Conservation (phyloP, 495 filamentous ascomycete species). For the Cercophora sp. region DNA sequence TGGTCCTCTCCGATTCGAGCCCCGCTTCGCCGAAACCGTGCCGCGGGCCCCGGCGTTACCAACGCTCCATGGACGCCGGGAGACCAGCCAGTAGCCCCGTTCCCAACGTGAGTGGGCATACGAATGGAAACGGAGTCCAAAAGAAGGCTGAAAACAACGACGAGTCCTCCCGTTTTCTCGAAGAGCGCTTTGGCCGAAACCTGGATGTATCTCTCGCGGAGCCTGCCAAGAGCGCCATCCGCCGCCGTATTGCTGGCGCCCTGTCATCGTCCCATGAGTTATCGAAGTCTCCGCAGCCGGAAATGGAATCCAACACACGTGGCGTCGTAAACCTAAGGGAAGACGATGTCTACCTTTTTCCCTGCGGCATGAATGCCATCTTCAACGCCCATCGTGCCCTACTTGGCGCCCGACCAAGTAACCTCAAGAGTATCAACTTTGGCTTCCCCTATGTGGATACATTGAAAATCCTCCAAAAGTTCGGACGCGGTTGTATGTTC, state of each 20-base stretch:
- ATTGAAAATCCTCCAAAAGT: slow-evolving; percentile 90
- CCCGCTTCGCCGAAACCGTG: slow-evolving; percentile 37
- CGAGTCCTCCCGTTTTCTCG: slow-evolving; percentile 77
- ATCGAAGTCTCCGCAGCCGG: slow-evolving; percentile 29
- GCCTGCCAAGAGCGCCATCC: slow-evolving; percentile 81
- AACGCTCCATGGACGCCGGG: slow-evolving; percentile 51
- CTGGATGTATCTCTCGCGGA: slow-evolving; percentile 70
- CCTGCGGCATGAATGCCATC: slow-evolving; percentile 91
- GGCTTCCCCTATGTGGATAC: slow-evolving; percentile 96
- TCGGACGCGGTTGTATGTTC: slow-evolving; percentile 85
- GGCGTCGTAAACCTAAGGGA: slow-evolving; percentile 72
- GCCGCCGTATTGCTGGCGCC: slow-evolving; percentile 82
- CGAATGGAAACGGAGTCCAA: too few species aligned
- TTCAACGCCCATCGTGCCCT: slow-evolving; percentile 79
- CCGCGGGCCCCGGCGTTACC: slow-evolving; percentile 71
- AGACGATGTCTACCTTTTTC: slow-evolving; percentile 84
- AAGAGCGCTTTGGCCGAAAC: slow-evolving; percentile 93
- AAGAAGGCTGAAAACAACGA: slow-evolving; percentile 37
- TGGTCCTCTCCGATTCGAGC: slow-evolving; percentile 50
- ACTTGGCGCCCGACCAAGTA: slow-evolving; percentile 52
- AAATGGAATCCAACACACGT: slow-evolving; percentile 41
- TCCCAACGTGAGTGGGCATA: not conserved
- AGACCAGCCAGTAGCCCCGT: slow-evolving; percentile 13
- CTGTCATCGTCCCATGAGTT: slow-evolving; percentile 70
- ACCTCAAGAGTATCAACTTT: slow-evolving; percentile 64